Evolutionary conservation across 495 filamentous ascomycete genomes (phyloP), one percentile per base, ranked within the genome.

Genomic region (Parachaetomium inaequale): DNA sequence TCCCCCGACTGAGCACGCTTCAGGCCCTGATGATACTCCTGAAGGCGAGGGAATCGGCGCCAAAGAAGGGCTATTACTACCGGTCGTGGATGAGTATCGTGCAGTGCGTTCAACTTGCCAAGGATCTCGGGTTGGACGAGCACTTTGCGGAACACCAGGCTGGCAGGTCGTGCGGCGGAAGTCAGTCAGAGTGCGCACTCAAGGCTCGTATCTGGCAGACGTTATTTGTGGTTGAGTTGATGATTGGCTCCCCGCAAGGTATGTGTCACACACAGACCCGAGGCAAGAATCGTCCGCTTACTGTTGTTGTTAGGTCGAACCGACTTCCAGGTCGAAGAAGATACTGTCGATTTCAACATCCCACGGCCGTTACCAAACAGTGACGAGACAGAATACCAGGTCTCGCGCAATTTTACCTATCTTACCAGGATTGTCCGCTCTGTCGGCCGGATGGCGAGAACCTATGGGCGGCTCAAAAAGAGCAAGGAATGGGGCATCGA

Each of bases 51-150:
- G 94, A 98, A 72, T 87, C 91, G 32, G 84, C 88, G 12, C 95
- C 95, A 2, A 94, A 94, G 71, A 87, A 91, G 67, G 94, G 94
- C 2, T 98, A 98, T 72, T 98, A 94, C 74, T 98, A 93, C 71
- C 85, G 94, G 26, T 98, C 94, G 12, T 98, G 94, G 94, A 96
- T 96, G 85, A 95, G 90, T 7, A 86, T 97, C 50, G 93, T 96
- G 57, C 92, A 90, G 45, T 87, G 93, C 58, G 87, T 96, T 25
- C 87, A 91, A 12, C 95, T 98, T 90, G 91, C 87, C 46, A 92
- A 95, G 67, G 94, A 98, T 70, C 80, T 98, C 57, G 92, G 91
- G 45, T 79, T 98, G 8, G 87, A 97, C 70, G 91, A 95, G 69
- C 94, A 98, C 75, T 85, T 85, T 65, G 85, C 85, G 45, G 81